Conservation (phyloP, 208 protist species). For the Giardia muris region DNA sequence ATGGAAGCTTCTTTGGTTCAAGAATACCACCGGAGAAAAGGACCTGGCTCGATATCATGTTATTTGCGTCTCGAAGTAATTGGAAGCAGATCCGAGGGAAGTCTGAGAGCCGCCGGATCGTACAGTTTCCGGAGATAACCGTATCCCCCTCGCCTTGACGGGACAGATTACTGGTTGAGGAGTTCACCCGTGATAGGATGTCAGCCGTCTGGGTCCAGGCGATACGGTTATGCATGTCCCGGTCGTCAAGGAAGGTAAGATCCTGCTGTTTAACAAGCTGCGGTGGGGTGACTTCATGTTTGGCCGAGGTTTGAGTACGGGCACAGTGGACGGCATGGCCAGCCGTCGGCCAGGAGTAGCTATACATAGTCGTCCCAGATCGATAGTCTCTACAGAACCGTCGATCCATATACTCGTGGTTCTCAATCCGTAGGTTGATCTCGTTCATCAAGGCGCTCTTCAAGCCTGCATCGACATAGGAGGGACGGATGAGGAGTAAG, state of each 20-base stretch:
- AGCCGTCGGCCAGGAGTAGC: neutral
- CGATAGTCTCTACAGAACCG: neutral
- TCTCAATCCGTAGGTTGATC: neutral
- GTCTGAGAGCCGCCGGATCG: neutral
- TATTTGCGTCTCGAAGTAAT: slow-evolving; percentile 1
- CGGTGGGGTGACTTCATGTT: neutral
- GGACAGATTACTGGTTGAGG: too few relatives aligned
- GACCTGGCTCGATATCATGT: neutral
- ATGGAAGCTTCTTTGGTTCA: neutral
- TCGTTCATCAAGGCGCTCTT: neutral
- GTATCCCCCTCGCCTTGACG: too few relatives aligned
- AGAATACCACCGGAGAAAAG: neutral
- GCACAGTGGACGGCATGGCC: neutral
- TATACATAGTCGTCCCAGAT: neutral
- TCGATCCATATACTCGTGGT: neutral
- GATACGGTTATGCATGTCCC: neutral
- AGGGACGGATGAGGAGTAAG: neutral
- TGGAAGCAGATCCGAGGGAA: neutral
- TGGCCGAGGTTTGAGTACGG: neutral
- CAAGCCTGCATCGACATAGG: neutral
- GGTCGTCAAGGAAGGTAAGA: neutral
- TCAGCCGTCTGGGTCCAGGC: too few relatives aligned
- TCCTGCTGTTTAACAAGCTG: neutral
- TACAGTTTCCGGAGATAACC: neutral
- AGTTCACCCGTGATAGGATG: too few relatives aligned